phyloP scores from a whole-genome alignment of 1,139 yeast species.

The Hansenula sp. region DNA sequence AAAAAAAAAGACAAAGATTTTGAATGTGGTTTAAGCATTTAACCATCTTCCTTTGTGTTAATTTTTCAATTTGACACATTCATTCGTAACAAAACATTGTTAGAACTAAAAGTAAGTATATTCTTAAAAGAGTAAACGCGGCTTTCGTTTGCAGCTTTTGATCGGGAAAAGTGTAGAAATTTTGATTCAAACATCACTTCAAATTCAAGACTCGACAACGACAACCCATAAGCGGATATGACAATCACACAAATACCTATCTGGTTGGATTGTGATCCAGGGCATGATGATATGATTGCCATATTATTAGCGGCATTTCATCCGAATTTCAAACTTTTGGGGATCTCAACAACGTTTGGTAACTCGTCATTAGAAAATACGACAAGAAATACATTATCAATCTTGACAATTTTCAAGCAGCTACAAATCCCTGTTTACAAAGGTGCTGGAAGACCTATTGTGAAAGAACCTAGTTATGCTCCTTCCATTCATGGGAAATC shows the following conservation, averaged over 20 bases:
- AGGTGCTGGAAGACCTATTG: conserved; percentile 61
- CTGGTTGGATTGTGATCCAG: conserved; percentile 95
- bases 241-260: conserved; percentile 25
- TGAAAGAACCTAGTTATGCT: conserved; percentile 46
- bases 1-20: too few relatives aligned
- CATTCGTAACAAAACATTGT: too few relatives aligned
- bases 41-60: too few relatives aligned
- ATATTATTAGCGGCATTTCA: conserved; percentile 58
- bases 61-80: too few relatives aligned
- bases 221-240: not conserved
- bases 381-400: conserved; percentile 63
- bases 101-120: too few relatives aligned
- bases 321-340: conserved; percentile 58
- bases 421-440: conserved; percentile 59
- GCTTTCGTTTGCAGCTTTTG: too few relatives aligned
- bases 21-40: too few relatives aligned
- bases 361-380: conserved; percentile 68
- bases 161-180: too few relatives aligned
- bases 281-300: conserved; percentile 87
- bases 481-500: conserved; percentile 67
- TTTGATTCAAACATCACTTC: too few relatives aligned
- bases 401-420: conserved; percentile 55
- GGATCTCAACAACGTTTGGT: conserved; percentile 82
- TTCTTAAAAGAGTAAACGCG: too few relatives aligned
- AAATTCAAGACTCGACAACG: too few relatives aligned